Evolutionary conservation across 2,329 filamentous ascomycete genomes (phyloP).

Genomic region (Xylaria sp.): DNA sequence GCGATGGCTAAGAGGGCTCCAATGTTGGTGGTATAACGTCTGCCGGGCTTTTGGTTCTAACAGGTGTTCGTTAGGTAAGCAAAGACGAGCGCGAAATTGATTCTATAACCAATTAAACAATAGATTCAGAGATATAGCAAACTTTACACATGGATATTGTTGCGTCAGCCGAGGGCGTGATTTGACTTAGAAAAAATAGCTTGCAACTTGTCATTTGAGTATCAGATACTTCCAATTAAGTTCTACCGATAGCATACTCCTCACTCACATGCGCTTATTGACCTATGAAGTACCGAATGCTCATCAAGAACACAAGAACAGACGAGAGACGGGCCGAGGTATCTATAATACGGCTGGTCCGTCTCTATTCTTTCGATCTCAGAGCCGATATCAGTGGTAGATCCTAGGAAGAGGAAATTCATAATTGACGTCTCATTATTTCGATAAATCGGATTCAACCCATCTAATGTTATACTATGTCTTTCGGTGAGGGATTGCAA

Average conservation of each 20-base stretch:
- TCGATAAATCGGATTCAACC: not conserved
- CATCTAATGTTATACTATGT: not conserved
- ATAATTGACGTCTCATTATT: not conserved
- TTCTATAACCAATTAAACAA: not conserved
- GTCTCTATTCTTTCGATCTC: no score
- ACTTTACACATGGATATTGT: not conserved
- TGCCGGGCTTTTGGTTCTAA: not conserved
- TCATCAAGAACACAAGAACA: not conserved
- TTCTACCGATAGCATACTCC: not conserved
- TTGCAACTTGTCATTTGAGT: not conserved
- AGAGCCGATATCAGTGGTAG: not conserved
- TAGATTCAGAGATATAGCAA: not conserved
- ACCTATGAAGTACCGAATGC: constrained; percentile 4
- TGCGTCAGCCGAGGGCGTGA: not conserved
- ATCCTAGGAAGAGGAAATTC: not conserved
- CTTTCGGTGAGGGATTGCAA: not conserved
- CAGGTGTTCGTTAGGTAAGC: not conserved
- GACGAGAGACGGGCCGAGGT: not conserved
- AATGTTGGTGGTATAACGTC: not conserved
- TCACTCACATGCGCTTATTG: not conserved
- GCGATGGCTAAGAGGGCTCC: constrained; percentile 1
- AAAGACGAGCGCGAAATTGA: not conserved
- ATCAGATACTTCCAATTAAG: not conserved
- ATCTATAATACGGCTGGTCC: not conserved
- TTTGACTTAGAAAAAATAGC: not conserved